Base-by-base conservation (phyloP, 2,329 filamentous ascomycete species). In the Aureobasidium sp. region DNA sequence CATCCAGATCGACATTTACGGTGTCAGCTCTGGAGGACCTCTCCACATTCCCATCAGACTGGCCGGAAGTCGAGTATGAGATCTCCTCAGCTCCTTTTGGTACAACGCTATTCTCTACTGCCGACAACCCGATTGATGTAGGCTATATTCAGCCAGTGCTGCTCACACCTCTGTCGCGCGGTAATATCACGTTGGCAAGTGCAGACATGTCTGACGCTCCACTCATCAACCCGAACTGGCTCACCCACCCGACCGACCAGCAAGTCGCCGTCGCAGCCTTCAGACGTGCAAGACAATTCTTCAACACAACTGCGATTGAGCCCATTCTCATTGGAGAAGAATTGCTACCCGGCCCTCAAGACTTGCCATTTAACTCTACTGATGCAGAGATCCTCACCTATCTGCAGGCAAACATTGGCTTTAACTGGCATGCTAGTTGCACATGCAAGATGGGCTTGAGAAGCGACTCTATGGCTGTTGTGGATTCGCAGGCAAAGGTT, bases 141-240 rank as follows among this genome's bases (percentile, higher is more conserved):
- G 51, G 51, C 17, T 59, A 59, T 20, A 44, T 59, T 2, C 39
- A 59, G 20, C 41, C 44, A 26, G 41, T 48, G 2, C 43, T 59
- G 0, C 29, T 59, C n/a, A 48, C 55, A n/a, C 55, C 55, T 1
- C 43, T 48, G 9, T 59, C 55, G 8, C 55, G 55, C 17, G 55
- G 55, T 3, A 59, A 34, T 24, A 44, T 59, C n/a, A 47, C 70
- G 0, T 70, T 77, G 34, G 20, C 62, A 1, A 70, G 66, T 15
- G 57, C 69, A 13, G 67, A 72, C 47, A 71, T 69, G 2, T 27
- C 62, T 0, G 68, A 68, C 20, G 62, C 64, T 0, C 75, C 76
- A 0, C 43, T 70, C 12, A 69, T 77, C 48, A 67, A 76, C 48
- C 72, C 74, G 0, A 69, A 69, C 43, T 76, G 73, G 73, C 67